phyloP scores from a whole-genome alignment of 139 green algal species.

The Edaphochlamys debaryana region DNA sequence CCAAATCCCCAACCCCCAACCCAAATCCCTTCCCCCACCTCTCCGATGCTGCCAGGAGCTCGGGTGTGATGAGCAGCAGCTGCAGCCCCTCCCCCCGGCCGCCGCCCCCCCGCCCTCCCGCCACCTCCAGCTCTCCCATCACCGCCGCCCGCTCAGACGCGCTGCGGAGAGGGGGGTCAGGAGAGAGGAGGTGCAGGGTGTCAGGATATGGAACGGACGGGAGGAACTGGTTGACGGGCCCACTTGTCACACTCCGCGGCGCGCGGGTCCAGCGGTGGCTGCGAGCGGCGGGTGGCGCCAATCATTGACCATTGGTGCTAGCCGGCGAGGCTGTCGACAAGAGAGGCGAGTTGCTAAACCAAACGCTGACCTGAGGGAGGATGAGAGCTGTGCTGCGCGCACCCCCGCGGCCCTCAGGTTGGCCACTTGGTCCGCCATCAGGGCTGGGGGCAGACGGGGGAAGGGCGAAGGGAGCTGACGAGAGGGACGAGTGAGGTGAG shows the following conservation, averaged over 20 bases:
- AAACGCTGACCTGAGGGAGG: constrained; percentile 30
- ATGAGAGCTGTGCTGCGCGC: constrained; percentile 55
- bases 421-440: constrained; percentile 72
- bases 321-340: too few species aligned
- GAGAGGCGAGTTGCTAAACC: too few species aligned
- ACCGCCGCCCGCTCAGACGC: constrained; percentile 36
- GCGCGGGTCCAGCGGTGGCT: too few species aligned
- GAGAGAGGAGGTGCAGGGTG: too few species aligned
- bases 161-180: too few species aligned
- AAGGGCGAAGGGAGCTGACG: background rate
- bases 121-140: constrained; percentile 18
- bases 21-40: background rate
- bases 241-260: too few species aligned
- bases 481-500: background rate
- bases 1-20: too few species aligned
- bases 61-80: constrained; percentile 71
- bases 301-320: too few species aligned
- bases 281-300: too few species aligned
- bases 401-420: constrained; percentile 51
- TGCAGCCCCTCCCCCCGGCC: background rate
- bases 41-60: constrained; percentile 59
- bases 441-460: constrained; percentile 44
- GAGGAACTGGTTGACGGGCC: too few species aligned
- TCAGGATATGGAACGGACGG: too few species aligned
- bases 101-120: background rate